A percentile compares a stretch with the other conserved stretches of the same genome.
Conservation (phyloP, 2,329 filamentous ascomycete species). For the Clonostachys rosea region DNA sequence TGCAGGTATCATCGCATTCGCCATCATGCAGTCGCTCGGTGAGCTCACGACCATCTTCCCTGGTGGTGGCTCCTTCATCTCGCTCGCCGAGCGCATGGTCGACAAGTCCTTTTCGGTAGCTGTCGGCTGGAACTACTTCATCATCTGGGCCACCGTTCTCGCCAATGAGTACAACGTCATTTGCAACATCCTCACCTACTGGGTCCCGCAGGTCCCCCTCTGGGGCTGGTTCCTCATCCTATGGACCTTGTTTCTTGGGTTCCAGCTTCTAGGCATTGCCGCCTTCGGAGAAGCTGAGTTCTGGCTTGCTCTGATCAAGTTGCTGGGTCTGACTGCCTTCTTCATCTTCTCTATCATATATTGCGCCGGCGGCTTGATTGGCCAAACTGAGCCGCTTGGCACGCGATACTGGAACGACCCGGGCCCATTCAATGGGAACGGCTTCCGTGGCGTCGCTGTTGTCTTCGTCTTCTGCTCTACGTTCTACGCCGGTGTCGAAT, state of each 20-base stretch:
- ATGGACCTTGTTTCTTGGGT: constrained; percentile 63
- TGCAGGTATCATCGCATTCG: constrained; percentile 54
- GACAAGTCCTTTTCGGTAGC: constrained; percentile 66
- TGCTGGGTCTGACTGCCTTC: constrained; percentile 64
- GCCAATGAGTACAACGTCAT: constrained; percentile 70
- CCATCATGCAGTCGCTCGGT: constrained; percentile 69
- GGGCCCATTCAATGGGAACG: constrained; percentile 62
- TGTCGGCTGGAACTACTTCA: constrained; percentile 68
- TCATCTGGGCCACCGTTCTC: constrained; percentile 62
- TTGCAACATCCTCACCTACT: constrained; percentile 61
- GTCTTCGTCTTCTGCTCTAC: constrained; percentile 67
- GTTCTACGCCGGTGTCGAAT: constrained; percentile 65
- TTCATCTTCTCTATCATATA: constrained; percentile 73
- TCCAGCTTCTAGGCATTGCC: constrained; percentile 69
- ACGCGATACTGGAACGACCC: constrained; percentile 70
- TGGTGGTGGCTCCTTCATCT: constrained; percentile 67
- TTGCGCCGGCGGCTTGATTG: constrained; percentile 60
- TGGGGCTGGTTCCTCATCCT: constrained; percentile 72
- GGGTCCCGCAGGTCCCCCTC: constrained; percentile 54
- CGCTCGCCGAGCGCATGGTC: constrained; percentile 65
- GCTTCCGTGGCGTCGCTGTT: constrained; percentile 60
- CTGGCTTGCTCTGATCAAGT: constrained; percentile 71
- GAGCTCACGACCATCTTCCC: constrained; percentile 72
- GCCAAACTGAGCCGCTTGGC: constrained; percentile 53
- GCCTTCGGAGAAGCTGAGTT: constrained; percentile 78